Percentiles rank a stretch among this genome's conserved stretches.
These are phyloP conservation scores for Chlamydomonas incerta DNA, from an alignment of 139 green algal species.

Conservation along the genomic window DNA sequence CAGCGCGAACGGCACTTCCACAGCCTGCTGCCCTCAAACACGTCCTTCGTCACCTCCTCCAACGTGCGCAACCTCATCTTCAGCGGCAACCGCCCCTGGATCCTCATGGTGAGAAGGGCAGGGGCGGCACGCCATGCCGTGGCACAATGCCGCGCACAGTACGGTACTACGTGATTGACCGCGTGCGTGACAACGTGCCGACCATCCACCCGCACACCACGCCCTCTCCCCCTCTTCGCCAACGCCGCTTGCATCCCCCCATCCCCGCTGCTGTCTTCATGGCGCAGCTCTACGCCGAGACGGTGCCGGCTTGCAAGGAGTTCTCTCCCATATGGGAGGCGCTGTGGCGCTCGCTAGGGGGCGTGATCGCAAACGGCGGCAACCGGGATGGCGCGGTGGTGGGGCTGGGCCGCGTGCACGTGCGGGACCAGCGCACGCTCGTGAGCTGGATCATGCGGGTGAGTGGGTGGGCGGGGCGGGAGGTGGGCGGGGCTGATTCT, in stretches of 20 bases:
- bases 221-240: not conserved
- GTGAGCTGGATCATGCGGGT: slow-evolving; percentile 2
- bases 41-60: slow-evolving; percentile 28
- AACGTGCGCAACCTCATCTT: slow-evolving; percentile 36
- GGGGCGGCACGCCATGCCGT: too few species aligned
- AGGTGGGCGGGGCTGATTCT: too few species aligned
- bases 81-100: not conserved
- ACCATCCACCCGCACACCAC: not conserved
- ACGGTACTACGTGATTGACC: too few species aligned
- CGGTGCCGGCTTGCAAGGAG: not conserved
- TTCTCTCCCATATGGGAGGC: slow-evolving; percentile 24
- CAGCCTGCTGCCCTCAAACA: slow-evolving; percentile 24
- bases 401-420: slow-evolving; percentile 30
- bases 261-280: too few species aligned
- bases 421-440: slow-evolving; percentile 12
- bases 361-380: not conserved
- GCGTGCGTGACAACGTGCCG: too few species aligned
- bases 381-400: slow-evolving; percentile 8
- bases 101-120: slow-evolving; percentile 19
- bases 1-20: slow-evolving; percentile 4
- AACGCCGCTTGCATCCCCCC: not conserved
- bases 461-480: not conserved
- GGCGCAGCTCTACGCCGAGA: slow-evolving; percentile 34
- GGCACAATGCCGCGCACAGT: too few species aligned
- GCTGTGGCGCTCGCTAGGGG: slow-evolving; percentile 27